These are phyloP conservation scores for Phylloporus rhodoxanthus DNA, from an alignment of 768 basidiomycete genomes.

Conservation along the genomic window DNA sequence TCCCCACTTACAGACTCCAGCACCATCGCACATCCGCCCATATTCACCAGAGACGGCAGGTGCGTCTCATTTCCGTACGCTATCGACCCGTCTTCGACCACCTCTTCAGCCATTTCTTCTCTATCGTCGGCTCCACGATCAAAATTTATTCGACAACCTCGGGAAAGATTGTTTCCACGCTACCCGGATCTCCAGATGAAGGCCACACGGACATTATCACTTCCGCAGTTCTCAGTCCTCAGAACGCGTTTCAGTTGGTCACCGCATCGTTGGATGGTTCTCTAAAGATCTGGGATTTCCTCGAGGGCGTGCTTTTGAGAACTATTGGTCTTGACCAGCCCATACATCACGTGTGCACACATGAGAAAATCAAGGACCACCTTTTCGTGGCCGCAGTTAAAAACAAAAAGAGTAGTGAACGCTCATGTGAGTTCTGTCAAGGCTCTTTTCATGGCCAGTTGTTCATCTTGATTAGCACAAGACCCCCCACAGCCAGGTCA, in stretches of 20 bases:
- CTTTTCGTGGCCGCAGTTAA: slow-evolving; percentile 67
- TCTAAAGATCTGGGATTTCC: slow-evolving; percentile 88
- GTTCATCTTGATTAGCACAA: slow-evolving; percentile 12
- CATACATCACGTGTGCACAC: slow-evolving; percentile 66
- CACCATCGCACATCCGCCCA: slow-evolving; percentile 57
- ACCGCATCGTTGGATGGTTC: slow-evolving; percentile 81
- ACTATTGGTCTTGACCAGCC: slow-evolving; percentile 67
- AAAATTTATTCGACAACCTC: slow-evolving; percentile 80
- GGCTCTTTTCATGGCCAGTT: neutral
- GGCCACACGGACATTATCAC: slow-evolving; percentile 55
- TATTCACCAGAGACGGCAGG: slow-evolving; percentile 90
- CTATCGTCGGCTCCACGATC: slow-evolving; percentile 72
- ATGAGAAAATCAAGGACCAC: slow-evolving; percentile 59
- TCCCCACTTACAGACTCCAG: slow-evolving; percentile 62
- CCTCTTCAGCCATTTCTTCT: slow-evolving; percentile 75
- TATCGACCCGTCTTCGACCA: slow-evolving; percentile 12
- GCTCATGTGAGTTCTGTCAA: slow-evolving; percentile 11
- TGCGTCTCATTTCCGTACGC: slow-evolving; percentile 29
- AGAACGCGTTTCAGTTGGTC: slow-evolving; percentile 85
- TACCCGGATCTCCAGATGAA: slow-evolving; percentile 48
- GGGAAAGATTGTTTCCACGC: slow-evolving; percentile 75
- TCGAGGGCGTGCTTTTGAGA: slow-evolving; percentile 74
- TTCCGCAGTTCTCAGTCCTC: slow-evolving; percentile 69
- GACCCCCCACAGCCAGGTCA: neutral
- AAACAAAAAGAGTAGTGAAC: slow-evolving; percentile 40